These are phyloP conservation scores for Aspergillus luchuensis DNA, from an alignment of 2,329 filamentous ascomycete species.

Conservation along the genomic window DNA sequence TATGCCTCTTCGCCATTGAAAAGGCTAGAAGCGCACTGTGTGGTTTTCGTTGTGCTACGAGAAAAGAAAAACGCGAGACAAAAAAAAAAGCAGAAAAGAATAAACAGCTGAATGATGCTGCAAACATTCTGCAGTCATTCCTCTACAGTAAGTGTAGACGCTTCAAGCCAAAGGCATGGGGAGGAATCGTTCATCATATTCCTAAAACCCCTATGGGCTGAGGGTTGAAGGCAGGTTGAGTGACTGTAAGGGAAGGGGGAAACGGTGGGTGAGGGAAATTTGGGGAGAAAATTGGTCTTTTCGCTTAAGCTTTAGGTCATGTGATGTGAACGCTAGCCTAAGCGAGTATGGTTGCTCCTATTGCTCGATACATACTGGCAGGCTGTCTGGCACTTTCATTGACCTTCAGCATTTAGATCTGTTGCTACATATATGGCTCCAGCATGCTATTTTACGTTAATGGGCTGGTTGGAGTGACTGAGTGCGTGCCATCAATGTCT, in stretches of 20 bases:
- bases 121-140: neutral
- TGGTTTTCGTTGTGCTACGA: conserved; percentile 24
- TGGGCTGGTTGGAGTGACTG: no score
- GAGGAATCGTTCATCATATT: neutral
- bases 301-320: neutral
- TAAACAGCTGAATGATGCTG: neutral
- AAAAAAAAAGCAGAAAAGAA: neutral
- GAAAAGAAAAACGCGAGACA: neutral
- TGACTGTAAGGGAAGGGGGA: neutral
- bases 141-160: neutral
- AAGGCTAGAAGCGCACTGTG: conserved; percentile 42
- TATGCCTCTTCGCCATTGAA: conserved; percentile 43
- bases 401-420: neutral
- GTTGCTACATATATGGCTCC: neutral
- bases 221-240: neutral
- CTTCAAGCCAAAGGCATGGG: neutral
- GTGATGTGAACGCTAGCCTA: neutral
- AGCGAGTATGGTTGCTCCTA: neutral
- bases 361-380: neutral
- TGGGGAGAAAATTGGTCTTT: neutral
- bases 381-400: neutral
- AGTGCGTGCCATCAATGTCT: no score
- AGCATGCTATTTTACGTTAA: no score
- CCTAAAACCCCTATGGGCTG: neutral
- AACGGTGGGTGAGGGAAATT: neutral